phyloP scores from a whole-genome alignment of 768 basidiomycete genomes.

The Tubosaeta sp. region DNA sequence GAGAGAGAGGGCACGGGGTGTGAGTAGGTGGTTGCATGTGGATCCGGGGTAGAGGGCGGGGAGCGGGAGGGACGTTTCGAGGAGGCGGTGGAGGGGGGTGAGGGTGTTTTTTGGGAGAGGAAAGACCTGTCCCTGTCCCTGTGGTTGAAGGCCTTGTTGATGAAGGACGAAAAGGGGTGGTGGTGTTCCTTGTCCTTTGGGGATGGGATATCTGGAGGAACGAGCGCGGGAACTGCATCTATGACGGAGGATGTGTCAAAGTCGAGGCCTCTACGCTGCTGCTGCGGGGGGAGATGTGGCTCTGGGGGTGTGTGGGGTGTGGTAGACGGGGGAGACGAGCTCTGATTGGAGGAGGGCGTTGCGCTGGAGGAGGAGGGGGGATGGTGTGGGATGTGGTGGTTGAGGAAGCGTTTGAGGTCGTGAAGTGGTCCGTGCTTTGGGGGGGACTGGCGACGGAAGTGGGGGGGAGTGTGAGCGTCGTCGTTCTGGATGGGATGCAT shows the following conservation, averaged over 20 bases:
- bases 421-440: conserved; percentile 67
- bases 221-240: conserved; percentile 29
- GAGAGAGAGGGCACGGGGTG: conserved; percentile 59
- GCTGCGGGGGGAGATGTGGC: conserved; percentile 31
- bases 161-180: conserved; percentile 29
- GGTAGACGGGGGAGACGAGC: conserved; percentile 25
- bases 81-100: conserved; percentile 28
- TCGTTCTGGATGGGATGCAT: conserved; percentile 24
- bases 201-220: conserved; percentile 11
- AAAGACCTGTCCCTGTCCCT: conserved; percentile 14
- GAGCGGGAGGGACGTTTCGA: conserved; percentile 28
- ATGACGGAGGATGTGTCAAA: conserved; percentile 34
- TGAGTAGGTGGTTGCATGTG: conserved; percentile 19
- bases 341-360: conserved; percentile 19
- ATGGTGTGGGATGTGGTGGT: conserved; percentile 71
- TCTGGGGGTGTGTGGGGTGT: conserved; percentile 26
- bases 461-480: conserved; percentile 3
- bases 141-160: conserved; percentile 32
- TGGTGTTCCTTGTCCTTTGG: conserved; percentile 26
- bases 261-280: conserved; percentile 32
- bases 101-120: conserved; percentile 26
- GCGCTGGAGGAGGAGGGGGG: conserved; percentile 22
- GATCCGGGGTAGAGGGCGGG: conserved; percentile 22
- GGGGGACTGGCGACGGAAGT: conserved; percentile 27
- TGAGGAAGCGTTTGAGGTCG: conserved; percentile 93